Conservation (phyloP, 2,329 filamentous ascomycete genomes). For the Sporothrix sp. region DNA sequence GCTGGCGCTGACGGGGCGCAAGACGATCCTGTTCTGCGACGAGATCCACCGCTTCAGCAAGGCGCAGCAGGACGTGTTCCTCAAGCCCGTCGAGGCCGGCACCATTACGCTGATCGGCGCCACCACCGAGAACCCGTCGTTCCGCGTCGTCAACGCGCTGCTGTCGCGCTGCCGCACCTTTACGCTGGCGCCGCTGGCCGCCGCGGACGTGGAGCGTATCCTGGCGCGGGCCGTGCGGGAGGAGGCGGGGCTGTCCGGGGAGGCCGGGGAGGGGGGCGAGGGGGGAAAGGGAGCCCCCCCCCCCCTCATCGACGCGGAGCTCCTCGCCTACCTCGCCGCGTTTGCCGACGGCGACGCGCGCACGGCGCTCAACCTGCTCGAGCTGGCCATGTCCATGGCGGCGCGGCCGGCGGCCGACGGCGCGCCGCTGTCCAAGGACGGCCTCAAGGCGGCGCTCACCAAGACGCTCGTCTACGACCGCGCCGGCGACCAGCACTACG, state of each 20-base stretch:
- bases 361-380: constrained; percentile 84
- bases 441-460: constrained; percentile 74
- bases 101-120: constrained; percentile 87
- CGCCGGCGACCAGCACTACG: constrained; percentile 92
- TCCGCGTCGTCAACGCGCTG: constrained; percentile 81
- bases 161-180: constrained; percentile 87
- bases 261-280: background rate
- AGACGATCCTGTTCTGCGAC: constrained; percentile 95
- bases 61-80: constrained; percentile 86
- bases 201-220: constrained; percentile 63
- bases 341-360: constrained; percentile 91
- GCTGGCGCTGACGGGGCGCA: constrained; percentile 67
- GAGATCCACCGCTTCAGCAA: constrained; percentile 92
- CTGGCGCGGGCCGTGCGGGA: constrained; percentile 61
- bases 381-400: constrained; percentile 74
- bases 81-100: constrained; percentile 84
- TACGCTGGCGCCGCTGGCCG: constrained; percentile 64
- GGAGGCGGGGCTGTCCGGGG: constrained; percentile 32
- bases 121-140: constrained; percentile 94
- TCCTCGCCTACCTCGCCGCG: constrained; percentile 70
- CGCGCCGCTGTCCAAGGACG: constrained; percentile 58
- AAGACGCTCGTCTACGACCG: constrained; percentile 93
- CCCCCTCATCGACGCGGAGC: constrained; percentile 61
- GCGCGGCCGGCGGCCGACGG: constrained; percentile 18
- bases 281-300: constrained; percentile 25